Evolutionary conservation across 768 basidiomycete genomes (phyloP).

Genomic region (Dictyophora rubrovolvata): DNA sequence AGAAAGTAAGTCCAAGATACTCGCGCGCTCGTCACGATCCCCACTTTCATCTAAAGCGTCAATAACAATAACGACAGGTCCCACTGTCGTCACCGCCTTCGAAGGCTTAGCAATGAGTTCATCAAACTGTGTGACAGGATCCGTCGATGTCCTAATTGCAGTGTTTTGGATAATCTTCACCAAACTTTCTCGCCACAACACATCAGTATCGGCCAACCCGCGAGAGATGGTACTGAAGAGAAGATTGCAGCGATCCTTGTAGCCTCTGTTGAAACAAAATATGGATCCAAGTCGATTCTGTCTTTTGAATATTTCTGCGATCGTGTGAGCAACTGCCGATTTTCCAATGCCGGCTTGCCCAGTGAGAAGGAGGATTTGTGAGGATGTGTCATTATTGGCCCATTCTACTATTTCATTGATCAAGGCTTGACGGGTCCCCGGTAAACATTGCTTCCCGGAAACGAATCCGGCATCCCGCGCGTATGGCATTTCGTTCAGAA

Average conservation of each 20-base stretch:
- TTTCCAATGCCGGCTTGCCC: slow-evolving; percentile 14
- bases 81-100: neutral
- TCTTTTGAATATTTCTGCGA: slow-evolving; percentile 1
- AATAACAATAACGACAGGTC: neutral
- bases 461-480: neutral
- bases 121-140: neutral
- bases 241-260: neutral
- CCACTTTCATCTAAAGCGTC: neutral
- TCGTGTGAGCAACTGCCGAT: slow-evolving; percentile 13
- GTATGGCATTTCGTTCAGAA: neutral
- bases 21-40: neutral
- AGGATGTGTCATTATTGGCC: neutral
- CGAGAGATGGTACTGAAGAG: slow-evolving; percentile 11
- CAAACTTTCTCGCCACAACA: neutral
- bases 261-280: neutral
- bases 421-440: slow-evolving; percentile 5
- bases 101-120: neutral
- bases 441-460: neutral
- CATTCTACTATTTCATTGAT: slow-evolving; percentile 6
- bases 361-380: slow-evolving; percentile 6
- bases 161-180: neutral
- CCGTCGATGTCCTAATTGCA: neutral
- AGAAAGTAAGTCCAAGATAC: neutral
- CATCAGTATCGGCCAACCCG: slow-evolving; percentile 4
- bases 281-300: neutral